Conservation (phyloP, 106 monocot species). For the Allium cepa region DNA sequence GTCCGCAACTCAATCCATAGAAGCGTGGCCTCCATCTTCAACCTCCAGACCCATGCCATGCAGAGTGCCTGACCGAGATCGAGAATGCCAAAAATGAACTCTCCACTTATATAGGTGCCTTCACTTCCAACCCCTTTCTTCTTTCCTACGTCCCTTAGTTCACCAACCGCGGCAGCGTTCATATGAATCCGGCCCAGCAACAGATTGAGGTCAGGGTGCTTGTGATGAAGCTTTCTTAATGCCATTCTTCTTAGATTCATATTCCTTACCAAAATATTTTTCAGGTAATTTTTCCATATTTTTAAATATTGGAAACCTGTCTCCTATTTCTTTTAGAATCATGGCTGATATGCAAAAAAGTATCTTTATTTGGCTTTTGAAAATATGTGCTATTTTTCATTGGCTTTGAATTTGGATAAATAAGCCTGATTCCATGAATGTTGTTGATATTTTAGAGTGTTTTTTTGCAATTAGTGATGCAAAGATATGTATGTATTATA, state of each 20-base stretch:
- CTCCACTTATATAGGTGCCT: no score
- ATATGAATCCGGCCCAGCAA: no score
- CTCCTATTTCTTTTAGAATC: background rate
- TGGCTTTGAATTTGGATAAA: background rate
- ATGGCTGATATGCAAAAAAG: background rate
- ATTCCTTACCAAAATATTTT: background rate
- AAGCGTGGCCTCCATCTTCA: no score
- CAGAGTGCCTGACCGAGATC: no score
- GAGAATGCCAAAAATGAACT: no score
- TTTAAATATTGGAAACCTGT: background rate
- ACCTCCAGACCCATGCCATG: no score
- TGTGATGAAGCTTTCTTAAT: background rate
- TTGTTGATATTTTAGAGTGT: constrained; percentile 20
- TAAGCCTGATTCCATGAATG: constrained; percentile 14
- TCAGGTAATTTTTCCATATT: background rate
- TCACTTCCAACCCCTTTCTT: no score
- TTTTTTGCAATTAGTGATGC: constrained; percentile 32
- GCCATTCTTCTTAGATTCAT: constrained; percentile 1
- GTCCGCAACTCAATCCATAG: no score
- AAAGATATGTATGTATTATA: constrained; percentile 18
- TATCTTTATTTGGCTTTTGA: background rate
- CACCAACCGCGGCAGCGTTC: no score
- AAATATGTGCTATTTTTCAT: background rate
- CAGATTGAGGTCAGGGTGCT: background rate
- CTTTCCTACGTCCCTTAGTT: no score